phyloP scores from a whole-genome alignment of 169 alveolate genomes.

The Sarcocystis neurona region DNA sequence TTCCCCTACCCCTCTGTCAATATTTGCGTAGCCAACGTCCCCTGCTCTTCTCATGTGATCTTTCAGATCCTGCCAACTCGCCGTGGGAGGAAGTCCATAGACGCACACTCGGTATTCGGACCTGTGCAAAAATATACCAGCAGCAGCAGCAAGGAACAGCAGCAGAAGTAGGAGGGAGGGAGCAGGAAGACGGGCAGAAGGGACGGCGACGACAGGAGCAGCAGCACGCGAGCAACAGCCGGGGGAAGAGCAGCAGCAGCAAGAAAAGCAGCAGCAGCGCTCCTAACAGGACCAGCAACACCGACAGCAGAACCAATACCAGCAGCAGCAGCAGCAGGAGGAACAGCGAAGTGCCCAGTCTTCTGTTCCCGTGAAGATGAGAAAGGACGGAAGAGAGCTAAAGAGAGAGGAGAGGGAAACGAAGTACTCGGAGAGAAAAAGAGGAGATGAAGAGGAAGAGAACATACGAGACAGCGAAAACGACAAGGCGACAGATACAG shows the following conservation, averaged over 20 bases:
- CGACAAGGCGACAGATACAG: neutral
- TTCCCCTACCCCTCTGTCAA: slow-evolving; percentile 70
- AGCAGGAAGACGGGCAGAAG: neutral
- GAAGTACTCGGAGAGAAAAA: neutral
- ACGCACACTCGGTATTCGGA: slow-evolving; percentile 77
- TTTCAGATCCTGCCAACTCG: slow-evolving; percentile 83
- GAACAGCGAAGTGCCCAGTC: too few species aligned
- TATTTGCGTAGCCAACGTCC: slow-evolving; percentile 80
- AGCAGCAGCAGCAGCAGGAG: too few species aligned
- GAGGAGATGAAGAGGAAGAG: neutral
- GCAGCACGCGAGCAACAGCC: neutral
- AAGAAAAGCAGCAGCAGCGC: neutral
- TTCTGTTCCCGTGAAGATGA: too few species aligned
- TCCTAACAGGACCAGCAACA: neutral
- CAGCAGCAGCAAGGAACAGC: neutral
- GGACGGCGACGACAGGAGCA: neutral
- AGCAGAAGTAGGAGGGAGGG: neutral
- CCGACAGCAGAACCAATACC: neutral
- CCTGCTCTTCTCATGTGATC: slow-evolving; percentile 82
- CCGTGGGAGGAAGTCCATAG: slow-evolving; percentile 76
- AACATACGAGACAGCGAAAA: neutral
- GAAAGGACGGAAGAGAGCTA: neutral
- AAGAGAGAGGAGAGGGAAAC: neutral
- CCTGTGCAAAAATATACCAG: slow-evolving; percentile 52
- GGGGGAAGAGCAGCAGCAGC: neutral